Evolutionary conservation across 2,329 filamentous ascomycete species (phyloP).

Genomic region (Ceratocystis cacaofunesta): DNA sequence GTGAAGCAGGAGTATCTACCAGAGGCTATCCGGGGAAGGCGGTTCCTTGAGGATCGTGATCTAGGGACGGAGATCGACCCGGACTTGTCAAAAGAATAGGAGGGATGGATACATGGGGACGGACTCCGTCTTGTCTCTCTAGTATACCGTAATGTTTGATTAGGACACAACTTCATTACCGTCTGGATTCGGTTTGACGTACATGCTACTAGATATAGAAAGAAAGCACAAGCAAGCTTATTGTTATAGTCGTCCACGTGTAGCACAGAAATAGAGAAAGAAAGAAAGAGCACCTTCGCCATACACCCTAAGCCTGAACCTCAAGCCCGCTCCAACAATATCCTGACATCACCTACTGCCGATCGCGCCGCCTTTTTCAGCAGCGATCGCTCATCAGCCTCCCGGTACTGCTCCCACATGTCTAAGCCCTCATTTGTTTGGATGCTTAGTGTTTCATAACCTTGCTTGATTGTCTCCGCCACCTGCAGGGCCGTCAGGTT

Average conservation of each 20-base stretch:
- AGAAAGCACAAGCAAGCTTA: neutral
- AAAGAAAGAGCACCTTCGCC: no score
- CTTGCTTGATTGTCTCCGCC: constrained; percentile 82
- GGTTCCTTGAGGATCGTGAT: constrained; percentile 67
- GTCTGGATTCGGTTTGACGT: no score
- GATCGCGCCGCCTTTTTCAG: constrained; percentile 77
- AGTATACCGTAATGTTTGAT: no score
- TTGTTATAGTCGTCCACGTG: neutral
- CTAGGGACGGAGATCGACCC: constrained; percentile 66
- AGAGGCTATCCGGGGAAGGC: constrained; percentile 51
- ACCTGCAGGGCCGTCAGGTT: constrained; percentile 66
- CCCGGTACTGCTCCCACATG: constrained; percentile 71
- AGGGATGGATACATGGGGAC: neutral
- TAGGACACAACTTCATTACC: no score
- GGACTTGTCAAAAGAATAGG: constrained; percentile 35
- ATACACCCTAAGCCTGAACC: neutral
- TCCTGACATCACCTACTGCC: constrained; percentile 44
- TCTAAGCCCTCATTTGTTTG: constrained; percentile 77
- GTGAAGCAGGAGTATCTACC: constrained; percentile 89
- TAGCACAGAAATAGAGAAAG: neutral
- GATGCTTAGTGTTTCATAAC: constrained; percentile 88
- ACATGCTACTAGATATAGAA: neutral
- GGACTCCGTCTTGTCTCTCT: neutral
- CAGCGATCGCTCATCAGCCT: constrained; percentile 68
- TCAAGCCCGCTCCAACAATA: neutral